Base-by-base conservation (phyloP, 495 filamentous ascomycete genomes). In the Neurospora terricola region DNA sequence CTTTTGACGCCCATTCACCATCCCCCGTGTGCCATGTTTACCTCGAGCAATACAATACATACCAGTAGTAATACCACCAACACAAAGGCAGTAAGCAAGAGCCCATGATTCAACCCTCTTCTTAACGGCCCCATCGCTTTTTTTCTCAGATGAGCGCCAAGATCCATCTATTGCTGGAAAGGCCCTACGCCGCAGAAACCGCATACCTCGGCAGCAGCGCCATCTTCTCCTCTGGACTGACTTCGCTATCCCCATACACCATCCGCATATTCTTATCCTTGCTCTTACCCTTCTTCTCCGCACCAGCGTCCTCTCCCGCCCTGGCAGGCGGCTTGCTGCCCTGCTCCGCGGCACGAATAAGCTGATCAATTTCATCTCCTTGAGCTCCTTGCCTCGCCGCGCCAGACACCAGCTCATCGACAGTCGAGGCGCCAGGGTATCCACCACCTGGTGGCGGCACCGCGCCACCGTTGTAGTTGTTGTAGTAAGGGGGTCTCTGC, bases 161-260 rank as follows among this genome's bases (percentile, higher is more conserved):
- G 10, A 59, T 59, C 10, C 21, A 7, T 59, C 21, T 59, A 14
- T 59, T 62, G 14, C 27, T 16, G 14, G 14, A 10, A 2, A 66
- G 14, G 27, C 54, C 14, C 54, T 66, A 66, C 27, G 7, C 54
- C 54, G 54, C 14, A 34, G 54, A 0, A 66, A 34, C 54, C 27
- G 54, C 54, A 84, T 95, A 97, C 83, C 89, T 90, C 69, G 92
- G 86, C 82, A 96, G 82, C 75, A 82, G 80, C 37, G 92, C 90
- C 92, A 95, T 94, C 82, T 89, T 93, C 84, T 97, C 93, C 83
- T 97, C 93, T 34, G 93, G 93, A 76, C 92, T 94, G 77, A 88
- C 84, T 66, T 92, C 91, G 62, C 91, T 88, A 79, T 94, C 91
- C 54, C 88, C 89, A 82, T 94, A 96, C 6, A 96, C 84, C 87